A percentile compares a stretch with the other conserved stretches of the same genome.
phyloP scores from a whole-genome alignment of 352 stramenopile species.

The Phytopythium boreale region DNA sequence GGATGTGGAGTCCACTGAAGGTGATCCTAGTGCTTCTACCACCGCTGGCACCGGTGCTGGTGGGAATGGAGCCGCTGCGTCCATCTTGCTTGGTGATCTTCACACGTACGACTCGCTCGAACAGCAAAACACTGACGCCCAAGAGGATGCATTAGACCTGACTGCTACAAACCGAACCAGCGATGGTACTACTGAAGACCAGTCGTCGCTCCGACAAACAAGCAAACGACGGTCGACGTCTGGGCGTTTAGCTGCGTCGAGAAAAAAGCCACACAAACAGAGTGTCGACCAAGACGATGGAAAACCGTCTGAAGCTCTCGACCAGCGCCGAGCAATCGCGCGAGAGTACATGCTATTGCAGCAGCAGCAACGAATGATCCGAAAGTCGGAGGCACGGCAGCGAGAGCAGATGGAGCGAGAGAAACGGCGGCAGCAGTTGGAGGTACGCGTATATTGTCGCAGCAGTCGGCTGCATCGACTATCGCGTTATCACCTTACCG shows the following conservation, averaged over 20 bases:
- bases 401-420: constrained; percentile 33
- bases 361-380: constrained; percentile 39
- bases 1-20: neutral
- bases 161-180: no score
- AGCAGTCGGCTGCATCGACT: neutral
- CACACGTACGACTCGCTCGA: neutral
- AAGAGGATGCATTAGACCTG: neutral
- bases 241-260: neutral
- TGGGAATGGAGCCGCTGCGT: neutral
- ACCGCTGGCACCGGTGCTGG: neutral
- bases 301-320: constrained; percentile 20
- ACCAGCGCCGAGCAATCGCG: constrained; percentile 49
- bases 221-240: neutral
- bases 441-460: constrained; percentile 21
- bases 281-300: neutral
- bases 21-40: neutral
- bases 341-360: constrained; percentile 71
- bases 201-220: neutral
- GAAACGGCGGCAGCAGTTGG: constrained; percentile 39
- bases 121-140: neutral
- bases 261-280: neutral
- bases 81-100: neutral
- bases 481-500: neutral
- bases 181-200: neutral
- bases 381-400: constrained; percentile 32